Base-by-base conservation (phyloP, 306 rosid species). In the Oemleria cerasiformis region DNA sequence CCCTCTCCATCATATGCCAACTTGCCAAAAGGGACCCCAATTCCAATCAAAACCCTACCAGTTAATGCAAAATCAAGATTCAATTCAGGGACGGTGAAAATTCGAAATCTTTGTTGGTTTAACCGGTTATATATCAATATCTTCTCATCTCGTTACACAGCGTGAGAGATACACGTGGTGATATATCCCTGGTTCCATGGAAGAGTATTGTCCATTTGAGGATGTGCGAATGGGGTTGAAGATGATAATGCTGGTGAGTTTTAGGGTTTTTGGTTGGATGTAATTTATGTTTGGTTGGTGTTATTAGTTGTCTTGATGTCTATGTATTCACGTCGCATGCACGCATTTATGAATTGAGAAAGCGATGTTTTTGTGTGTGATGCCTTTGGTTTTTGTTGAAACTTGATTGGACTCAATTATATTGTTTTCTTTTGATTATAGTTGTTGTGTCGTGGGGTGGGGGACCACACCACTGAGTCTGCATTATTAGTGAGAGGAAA, bases 301-400 rank as follows among this genome's bases (percentile, higher is more conserved):
- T 74, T 84, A 4, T 23, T 20, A 66, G 77, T 81, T 83, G 92
- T 86, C 87, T 7, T 78, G 78, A 76, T 78, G 84, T 73, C 41
- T 42, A 23, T 87, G 92, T 88, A 77, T 77, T 80, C 59, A 78
- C 82, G 80, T 88, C 82, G 89, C 96, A 82, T 83, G 96, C 96
- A 79, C 82, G 90, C 91, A 74, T 86, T 94, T 84, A 91, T 85
- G 74, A 74, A 58, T 62, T 63, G 80, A 64, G 90, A 87, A 69
- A 85, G 87, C 80, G 85, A 88, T 77, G 84, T 68, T 60, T 70
- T 57, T 74, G 74, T 75, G 68, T 71, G 77, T 51, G 25, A 17
- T 8, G 57, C 56, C 7, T 19, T 63, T 67, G 43, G 50, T n/a
- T 53, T 17, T 53, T 61, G 51, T 58, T 78, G 71, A 50, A 49